Evolutionary conservation across 768 basidiomycete genomes (phyloP).

Genomic region (Leccinellum albellum): DNA sequence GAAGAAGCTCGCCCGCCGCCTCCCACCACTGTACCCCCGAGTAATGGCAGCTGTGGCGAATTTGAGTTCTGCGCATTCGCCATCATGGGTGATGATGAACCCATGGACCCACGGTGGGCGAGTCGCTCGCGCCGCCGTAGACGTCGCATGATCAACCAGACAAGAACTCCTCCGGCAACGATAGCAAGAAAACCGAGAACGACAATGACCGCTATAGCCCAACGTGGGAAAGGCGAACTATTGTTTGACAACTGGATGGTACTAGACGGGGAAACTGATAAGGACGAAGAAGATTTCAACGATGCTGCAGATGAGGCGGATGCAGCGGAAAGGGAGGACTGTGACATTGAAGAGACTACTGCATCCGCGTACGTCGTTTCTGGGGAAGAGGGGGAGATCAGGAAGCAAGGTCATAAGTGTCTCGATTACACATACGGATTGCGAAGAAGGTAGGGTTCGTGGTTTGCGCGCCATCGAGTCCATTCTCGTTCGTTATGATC

Average conservation of each 20-base stretch:
- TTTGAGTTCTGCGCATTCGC: conserved; percentile 45
- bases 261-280: conserved; percentile 24
- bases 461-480: conserved; percentile 54
- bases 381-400: conserved; percentile 25
- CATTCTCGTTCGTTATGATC: conserved; percentile 61
- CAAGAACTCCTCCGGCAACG: conserved; percentile 59
- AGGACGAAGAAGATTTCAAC: conserved; percentile 33
- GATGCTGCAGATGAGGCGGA: conserved; percentile 38
- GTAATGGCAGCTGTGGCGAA: conserved; percentile 46
- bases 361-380: conserved; percentile 77
- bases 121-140: conserved; percentile 50
- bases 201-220: conserved; percentile 90
- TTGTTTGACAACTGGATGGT: conserved; percentile 43
- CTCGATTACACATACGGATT: conserved; percentile 58
- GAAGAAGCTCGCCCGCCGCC: conserved; percentile 32
- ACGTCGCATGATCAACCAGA: conserved; percentile 71
- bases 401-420: background rate
- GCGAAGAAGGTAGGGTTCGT: conserved; percentile 75
- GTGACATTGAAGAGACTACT: conserved; percentile 54
- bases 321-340: conserved; percentile 27
- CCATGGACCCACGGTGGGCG: conserved; percentile 70
- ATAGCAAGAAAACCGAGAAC: conserved; percentile 84
- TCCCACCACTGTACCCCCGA: conserved; percentile 34
- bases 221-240: conserved; percentile 63
- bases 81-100: conserved; percentile 83